These are phyloP conservation scores for Didymella lethalis DNA, from an alignment of 2,329 filamentous ascomycete genomes.

Conservation along the genomic window DNA sequence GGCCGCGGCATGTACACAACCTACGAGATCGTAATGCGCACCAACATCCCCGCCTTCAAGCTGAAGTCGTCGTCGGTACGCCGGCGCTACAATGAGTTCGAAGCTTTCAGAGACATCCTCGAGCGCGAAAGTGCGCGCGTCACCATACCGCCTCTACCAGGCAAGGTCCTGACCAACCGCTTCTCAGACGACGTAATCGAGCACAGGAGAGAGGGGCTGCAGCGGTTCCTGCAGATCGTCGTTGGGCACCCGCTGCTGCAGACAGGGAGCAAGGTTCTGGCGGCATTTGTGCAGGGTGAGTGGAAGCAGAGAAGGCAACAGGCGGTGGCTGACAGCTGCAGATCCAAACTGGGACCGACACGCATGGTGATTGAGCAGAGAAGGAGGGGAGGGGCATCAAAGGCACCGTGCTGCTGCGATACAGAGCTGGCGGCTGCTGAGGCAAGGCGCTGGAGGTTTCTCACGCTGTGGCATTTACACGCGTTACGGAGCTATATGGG, in stretches of 20 bases:
- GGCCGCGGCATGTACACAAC: conserved; percentile 97
- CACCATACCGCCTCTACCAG: conserved; percentile 92
- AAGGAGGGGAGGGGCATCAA: background rate
- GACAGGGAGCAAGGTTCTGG: conserved; percentile 96
- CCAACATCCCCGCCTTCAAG: conserved; percentile 99
- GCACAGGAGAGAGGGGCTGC: conserved; percentile 86
- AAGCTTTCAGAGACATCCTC: conserved; percentile 97
- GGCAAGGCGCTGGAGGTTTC: background rate
- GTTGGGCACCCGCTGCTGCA: conserved; percentile 95
- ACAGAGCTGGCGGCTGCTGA: background rate
- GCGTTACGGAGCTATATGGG: conserved; percentile 37
- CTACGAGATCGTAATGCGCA: conserved; percentile 97
- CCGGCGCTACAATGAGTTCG: conserved; percentile 95
- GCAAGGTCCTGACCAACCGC: conserved; percentile 97
- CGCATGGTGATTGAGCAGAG: conserved; percentile 40
- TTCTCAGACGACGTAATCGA: conserved; percentile 99
- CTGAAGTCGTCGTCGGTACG: conserved; percentile 84
- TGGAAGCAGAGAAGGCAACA: background rate
- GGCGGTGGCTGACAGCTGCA: conserved; percentile 47
- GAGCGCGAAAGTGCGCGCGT: conserved; percentile 94
- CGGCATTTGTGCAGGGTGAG: conserved; percentile 93
- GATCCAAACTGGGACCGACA: conserved; percentile 84
- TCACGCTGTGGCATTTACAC: conserved; percentile 25
- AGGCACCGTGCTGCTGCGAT: background rate
- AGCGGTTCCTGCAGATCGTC: conserved; percentile 96